Conservation (phyloP, 495 filamentous ascomycete genomes). For the Aspergillus ostianus region DNA sequence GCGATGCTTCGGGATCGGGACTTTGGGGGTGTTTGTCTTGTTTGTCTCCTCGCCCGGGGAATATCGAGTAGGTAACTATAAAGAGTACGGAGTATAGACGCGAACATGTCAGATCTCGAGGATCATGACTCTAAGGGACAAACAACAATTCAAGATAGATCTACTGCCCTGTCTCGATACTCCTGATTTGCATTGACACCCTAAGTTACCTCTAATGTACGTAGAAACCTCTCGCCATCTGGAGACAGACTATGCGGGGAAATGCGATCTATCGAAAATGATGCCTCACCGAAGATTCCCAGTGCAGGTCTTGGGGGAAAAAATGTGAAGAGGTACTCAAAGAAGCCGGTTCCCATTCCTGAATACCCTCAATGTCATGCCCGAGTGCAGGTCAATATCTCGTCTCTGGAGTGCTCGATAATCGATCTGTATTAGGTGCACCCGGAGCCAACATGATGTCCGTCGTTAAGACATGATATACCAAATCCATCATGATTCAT, state of each 20-base stretch:
- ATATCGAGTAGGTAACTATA: neutral
- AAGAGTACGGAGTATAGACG: neutral
- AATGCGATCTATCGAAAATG: conserved; percentile 8
- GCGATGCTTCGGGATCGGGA: conserved; percentile 1
- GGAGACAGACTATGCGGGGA: conserved; percentile 5
- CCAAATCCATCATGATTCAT: neutral
- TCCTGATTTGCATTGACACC: neutral
- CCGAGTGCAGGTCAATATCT: too few relatives aligned
- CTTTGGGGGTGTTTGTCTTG: conserved; percentile 21
- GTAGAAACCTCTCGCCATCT: too few relatives aligned
- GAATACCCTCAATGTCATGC: neutral
- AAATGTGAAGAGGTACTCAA: neutral
- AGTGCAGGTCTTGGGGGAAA: neutral
- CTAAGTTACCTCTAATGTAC: too few relatives aligned
- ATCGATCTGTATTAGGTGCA: too few relatives aligned
- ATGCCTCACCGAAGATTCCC: conserved; percentile 1
- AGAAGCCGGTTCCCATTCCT: too few relatives aligned
- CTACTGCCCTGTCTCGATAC: neutral
- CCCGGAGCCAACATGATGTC: neutral
- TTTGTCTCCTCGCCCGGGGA: conserved; percentile 15
- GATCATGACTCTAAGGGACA: neutral
- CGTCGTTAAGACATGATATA: neutral
- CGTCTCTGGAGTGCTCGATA: too few relatives aligned
- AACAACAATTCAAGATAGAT: too few relatives aligned
- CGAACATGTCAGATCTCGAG: neutral